phyloP scores from a whole-genome alignment of 2,329 filamentous ascomycete genomes.

The Dryadomyces quercivorus region DNA sequence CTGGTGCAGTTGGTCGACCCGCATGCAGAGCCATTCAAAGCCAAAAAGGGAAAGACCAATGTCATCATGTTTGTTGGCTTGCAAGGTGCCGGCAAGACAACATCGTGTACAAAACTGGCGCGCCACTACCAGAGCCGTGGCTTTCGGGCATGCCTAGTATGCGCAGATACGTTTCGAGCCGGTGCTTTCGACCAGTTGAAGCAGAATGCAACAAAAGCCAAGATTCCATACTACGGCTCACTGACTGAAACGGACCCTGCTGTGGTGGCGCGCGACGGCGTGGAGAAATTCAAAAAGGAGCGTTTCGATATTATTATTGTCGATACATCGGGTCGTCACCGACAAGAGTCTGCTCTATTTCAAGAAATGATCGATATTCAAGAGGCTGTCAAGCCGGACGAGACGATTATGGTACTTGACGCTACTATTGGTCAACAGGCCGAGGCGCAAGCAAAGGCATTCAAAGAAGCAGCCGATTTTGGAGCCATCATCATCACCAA shows the following conservation, averaged over 20 bases:
- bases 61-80: constrained; percentile 99
- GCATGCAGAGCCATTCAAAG: constrained; percentile 88
- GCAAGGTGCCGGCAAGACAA: constrained; percentile 96
- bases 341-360: constrained; percentile 90
- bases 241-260: constrained; percentile 94
- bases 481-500: constrained; percentile 99
- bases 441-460: constrained; percentile 86
- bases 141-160: constrained; percentile 87
- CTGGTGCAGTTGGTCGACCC: constrained; percentile 92
- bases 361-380: constrained; percentile 98
- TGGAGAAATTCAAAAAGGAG: constrained; percentile 99
- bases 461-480: constrained; percentile 95
- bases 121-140: constrained; percentile 88
- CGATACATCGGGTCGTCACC: constrained; percentile 88
- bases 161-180: constrained; percentile 95
- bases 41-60: constrained; percentile 90
- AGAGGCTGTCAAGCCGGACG: constrained; percentile 75
- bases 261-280: constrained; percentile 85
- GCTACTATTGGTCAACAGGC: constrained; percentile 94
- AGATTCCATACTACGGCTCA: constrained; percentile 97
- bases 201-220: constrained; percentile 97
- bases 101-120: constrained; percentile 93
- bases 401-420: constrained; percentile 97
- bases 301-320: constrained; percentile 97
- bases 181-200: constrained; percentile 98